Evolutionary conservation across 495 filamentous ascomycete species (phyloP).

Genomic region (Staphylotrichum longicolle): DNA sequence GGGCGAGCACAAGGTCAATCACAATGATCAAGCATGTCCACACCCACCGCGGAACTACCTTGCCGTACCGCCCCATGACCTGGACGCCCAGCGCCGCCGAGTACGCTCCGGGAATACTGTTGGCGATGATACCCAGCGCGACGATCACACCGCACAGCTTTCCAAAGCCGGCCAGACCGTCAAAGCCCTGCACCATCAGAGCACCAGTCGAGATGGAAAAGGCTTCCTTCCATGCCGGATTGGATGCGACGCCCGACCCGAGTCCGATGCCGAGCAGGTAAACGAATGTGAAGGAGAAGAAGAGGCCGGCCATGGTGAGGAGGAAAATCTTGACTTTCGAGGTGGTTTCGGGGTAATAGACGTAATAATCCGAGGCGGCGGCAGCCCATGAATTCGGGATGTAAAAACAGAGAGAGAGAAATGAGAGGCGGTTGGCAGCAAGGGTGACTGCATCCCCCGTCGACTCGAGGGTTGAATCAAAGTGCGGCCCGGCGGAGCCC

Average conservation of each 20-base stretch:
- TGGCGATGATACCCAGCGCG: conserved; percentile 68
- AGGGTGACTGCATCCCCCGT: conserved; percentile 20
- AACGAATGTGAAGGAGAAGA: conserved; percentile 40
- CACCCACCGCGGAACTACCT: conserved; percentile 58
- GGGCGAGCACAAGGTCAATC: conserved; percentile 61
- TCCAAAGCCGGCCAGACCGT: conserved; percentile 62
- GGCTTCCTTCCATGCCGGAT: conserved; percentile 52
- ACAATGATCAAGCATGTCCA: conserved; percentile 62
- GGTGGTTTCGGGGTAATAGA: conserved; percentile 60
- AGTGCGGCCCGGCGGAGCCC: conserved; percentile 62
- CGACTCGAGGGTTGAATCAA: conserved; percentile 51
- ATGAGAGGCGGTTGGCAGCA: conserved; percentile 30
- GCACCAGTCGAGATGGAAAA: conserved; percentile 61
- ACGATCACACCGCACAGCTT: conserved; percentile 72
- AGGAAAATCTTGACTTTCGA: conserved; percentile 49
- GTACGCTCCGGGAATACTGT: conserved; percentile 68
- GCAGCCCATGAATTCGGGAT: conserved; percentile 48
- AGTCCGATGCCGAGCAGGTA: conserved; percentile 72
- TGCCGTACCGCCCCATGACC: conserved; percentile 56
- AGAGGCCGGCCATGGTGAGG: conserved; percentile 35
- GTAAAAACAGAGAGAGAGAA: conserved; percentile 31
- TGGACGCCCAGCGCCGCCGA: conserved; percentile 68
- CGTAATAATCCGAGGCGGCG: conserved; percentile 58
- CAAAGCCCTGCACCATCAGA: conserved; percentile 65
- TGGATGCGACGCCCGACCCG: conserved; percentile 55